Evolutionary conservation across 2,329 filamentous ascomycete species (phyloP).

Genomic region (Coniochaeta hoffmannii): DNA sequence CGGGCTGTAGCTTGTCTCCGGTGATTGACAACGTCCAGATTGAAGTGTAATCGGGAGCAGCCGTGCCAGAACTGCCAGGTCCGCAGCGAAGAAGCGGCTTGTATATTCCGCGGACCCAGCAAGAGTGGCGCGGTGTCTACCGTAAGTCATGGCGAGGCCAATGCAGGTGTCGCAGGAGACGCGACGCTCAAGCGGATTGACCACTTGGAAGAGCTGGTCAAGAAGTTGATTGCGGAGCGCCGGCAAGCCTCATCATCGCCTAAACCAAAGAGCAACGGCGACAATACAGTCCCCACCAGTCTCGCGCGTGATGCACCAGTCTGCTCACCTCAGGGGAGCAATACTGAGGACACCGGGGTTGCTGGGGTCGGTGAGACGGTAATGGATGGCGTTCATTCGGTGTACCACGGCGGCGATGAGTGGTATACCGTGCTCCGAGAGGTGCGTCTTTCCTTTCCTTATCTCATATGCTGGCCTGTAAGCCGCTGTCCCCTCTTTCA

Average conservation of each 20-base stretch:
- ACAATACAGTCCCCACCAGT: not conserved
- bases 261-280: not conserved
- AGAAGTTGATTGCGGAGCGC: conserved; percentile 10
- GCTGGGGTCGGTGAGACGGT: conserved; percentile 10
- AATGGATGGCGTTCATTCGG: conserved; percentile 15
- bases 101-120: conserved; percentile 16
- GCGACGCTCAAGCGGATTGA: conserved; percentile 15
- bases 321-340: not conserved
- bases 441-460: conserved; percentile 9
- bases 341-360: not conserved
- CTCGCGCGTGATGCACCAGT: not conserved
- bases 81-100: conserved; percentile 12
- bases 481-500: not conserved
- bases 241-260: not conserved
- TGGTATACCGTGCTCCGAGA: conserved; percentile 18
- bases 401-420: conserved; percentile 15
- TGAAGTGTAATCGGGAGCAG: conserved; percentile 20
- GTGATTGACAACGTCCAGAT: conserved; percentile 8
- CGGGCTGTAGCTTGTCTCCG: not conserved
- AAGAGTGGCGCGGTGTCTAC: conserved; percentile 4
- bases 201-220: conserved; percentile 13
- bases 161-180: conserved; percentile 5
- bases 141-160: not conserved
- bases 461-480: not conserved
- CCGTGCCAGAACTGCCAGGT: conserved; percentile 20